Conservation (phyloP, 139 green algal species). For the Yamagishiella unicocca region DNA sequence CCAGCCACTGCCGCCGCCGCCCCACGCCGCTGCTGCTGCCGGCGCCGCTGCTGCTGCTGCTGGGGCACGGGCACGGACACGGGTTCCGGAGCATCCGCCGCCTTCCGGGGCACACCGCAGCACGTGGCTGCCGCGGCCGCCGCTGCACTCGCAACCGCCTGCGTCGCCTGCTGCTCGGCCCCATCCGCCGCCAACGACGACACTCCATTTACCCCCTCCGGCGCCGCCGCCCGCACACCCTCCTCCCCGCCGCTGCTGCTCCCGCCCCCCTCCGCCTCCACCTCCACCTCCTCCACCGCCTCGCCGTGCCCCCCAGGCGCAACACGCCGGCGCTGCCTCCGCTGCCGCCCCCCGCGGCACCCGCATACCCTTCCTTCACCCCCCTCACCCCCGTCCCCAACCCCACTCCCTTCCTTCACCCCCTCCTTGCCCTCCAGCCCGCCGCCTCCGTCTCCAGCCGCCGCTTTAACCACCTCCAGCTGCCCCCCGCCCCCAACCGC, state of each 20-base stretch:
- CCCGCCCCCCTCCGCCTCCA: neutral
- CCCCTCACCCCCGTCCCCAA: neutral
- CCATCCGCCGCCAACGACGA: too few species aligned
- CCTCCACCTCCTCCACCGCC: neutral
- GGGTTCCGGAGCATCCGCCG: too few species aligned
- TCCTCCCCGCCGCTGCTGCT: neutral
- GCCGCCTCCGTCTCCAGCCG: neutral
- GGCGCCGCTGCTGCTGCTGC: too few species aligned
- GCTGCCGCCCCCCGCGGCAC: neutral
- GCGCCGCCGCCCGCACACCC: too few species aligned
- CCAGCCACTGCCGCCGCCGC: too few species aligned
- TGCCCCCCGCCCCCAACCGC: neutral
- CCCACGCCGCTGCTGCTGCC: too few species aligned
- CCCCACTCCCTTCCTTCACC: neutral
- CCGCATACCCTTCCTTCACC: neutral
- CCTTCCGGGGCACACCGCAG: too few species aligned
- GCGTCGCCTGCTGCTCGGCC: too few species aligned
- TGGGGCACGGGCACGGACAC: too few species aligned
- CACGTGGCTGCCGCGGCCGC: too few species aligned
- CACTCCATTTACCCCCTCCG: too few species aligned
- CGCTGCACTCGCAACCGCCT: too few species aligned
- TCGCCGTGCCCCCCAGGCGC: neutral
- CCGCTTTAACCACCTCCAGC: neutral
- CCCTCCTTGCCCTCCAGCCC: neutral
- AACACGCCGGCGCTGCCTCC: neutral